phyloP scores from a whole-genome alignment of 352 stramenopile genomes.

The Pythium pectinolyticum region DNA sequence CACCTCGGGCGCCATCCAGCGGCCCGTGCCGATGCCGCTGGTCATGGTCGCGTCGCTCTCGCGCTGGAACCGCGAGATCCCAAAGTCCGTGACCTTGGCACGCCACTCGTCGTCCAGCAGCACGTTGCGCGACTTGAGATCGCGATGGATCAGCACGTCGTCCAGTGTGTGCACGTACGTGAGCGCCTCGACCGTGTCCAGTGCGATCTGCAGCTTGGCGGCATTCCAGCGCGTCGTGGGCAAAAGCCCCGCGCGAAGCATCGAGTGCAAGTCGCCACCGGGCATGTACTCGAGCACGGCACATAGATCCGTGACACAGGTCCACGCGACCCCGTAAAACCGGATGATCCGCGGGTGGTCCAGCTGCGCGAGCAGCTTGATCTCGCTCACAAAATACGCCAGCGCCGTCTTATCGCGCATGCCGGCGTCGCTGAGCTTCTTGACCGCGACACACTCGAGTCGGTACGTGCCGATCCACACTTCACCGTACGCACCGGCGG shows the following conservation, averaged over 20 bases:
- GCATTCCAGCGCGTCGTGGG: constrained; percentile 19
- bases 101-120: constrained; percentile 31
- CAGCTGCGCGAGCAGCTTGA: constrained; percentile 34
- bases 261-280: constrained; percentile 33
- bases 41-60: constrained; percentile 31
- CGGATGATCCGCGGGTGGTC: constrained; percentile 36
- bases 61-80: constrained; percentile 30
- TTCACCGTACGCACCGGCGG: constrained; percentile 62
- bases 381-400: constrained; percentile 27
- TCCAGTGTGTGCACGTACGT: constrained; percentile 34
- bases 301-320: constrained; percentile 27
- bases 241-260: constrained; percentile 27
- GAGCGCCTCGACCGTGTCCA: constrained; percentile 34
- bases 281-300: constrained; percentile 41
- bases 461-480: constrained; percentile 74
- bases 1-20: constrained; percentile 42
- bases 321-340: constrained; percentile 41
- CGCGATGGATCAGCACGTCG: constrained; percentile 32
- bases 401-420: constrained; percentile 18
- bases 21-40: constrained; percentile 30
- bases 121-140: constrained; percentile 42
- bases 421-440: constrained; percentile 46
- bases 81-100: constrained; percentile 41
- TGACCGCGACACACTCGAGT: constrained; percentile 51
- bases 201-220: constrained; percentile 34